Evolutionary conservation across 352 stramenopile genomes (phyloP).

Genomic region (Blastocystis sp.): DNA sequence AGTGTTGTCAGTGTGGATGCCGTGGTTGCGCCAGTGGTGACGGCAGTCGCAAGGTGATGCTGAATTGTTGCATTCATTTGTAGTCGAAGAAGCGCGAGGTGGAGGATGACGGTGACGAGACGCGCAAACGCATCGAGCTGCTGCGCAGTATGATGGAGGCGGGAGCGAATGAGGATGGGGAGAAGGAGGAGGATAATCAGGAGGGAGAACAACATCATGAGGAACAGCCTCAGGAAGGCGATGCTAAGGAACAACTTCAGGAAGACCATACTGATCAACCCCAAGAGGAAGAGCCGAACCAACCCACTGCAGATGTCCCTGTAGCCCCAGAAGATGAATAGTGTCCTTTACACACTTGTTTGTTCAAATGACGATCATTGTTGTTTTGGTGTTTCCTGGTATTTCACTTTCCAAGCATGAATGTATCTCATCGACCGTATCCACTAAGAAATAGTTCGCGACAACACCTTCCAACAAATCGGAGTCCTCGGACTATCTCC

Average conservation of each 20-base stretch:
- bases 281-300: no score
- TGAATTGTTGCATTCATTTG: background rate
- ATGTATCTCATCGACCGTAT: background rate
- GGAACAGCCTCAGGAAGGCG: no score
- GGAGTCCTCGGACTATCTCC: background rate
- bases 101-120: slow-evolving; percentile 40
- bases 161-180: background rate
- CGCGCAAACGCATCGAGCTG: background rate
- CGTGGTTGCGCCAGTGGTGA: slow-evolving; percentile 42
- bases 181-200: slow-evolving; percentile 6
- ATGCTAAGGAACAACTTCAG: no score
- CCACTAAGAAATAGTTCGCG: background rate
- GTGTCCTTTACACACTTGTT: no score
- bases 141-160: background rate
- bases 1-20: slow-evolving; percentile 28
- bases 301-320: no score
- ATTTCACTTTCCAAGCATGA: no score
- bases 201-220: no score
- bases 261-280: no score
- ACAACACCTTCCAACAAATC: background rate
- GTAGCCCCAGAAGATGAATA: no score
- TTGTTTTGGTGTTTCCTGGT: no score
- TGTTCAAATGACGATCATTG: no score
- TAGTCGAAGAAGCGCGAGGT: slow-evolving; percentile 43
- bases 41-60: background rate